A percentile compares a stretch with the other conserved stretches of the same genome.
Conservation (phyloP, 148 eudicot genomes). For the Pharnaceum exiguum region DNA sequence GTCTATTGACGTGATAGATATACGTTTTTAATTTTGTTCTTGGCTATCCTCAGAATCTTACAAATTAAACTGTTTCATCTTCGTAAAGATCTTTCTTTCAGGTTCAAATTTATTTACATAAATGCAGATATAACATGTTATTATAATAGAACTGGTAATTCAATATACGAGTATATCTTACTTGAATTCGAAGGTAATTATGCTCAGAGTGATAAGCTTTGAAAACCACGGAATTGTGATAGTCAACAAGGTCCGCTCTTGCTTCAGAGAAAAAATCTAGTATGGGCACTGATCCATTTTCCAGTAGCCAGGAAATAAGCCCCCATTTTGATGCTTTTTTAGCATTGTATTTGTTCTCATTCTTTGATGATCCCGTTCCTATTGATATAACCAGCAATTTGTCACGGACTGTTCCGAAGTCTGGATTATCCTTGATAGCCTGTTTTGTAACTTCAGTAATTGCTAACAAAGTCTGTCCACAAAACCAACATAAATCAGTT, state of each 20-base stretch:
- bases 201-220: constrained; percentile 24
- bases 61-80: too few species aligned
- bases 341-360: constrained; percentile 29
- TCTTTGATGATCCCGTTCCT: constrained; percentile 44
- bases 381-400: constrained; percentile 39
- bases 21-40: too few species aligned
- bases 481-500: background rate
- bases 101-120: too few species aligned
- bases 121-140: too few species aligned
- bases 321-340: constrained; percentile 41
- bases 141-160: background rate
- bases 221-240: constrained; percentile 22
- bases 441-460: constrained; percentile 42
- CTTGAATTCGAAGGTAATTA: constrained; percentile 35
- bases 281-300: constrained; percentile 25
- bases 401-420: constrained; percentile 14
- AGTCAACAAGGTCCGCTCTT: constrained; percentile 28
- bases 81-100: too few species aligned
- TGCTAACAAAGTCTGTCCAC: constrained; percentile 27
- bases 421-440: constrained; percentile 22
- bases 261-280: constrained; percentile 21
- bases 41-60: too few species aligned
- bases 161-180: background rate
- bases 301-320: constrained; percentile 26
- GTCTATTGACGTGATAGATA: too few species aligned